These are phyloP conservation scores for Aspergillus bombycis DNA, from an alignment of 2,329 filamentous ascomycete genomes.

Conservation along the genomic window DNA sequence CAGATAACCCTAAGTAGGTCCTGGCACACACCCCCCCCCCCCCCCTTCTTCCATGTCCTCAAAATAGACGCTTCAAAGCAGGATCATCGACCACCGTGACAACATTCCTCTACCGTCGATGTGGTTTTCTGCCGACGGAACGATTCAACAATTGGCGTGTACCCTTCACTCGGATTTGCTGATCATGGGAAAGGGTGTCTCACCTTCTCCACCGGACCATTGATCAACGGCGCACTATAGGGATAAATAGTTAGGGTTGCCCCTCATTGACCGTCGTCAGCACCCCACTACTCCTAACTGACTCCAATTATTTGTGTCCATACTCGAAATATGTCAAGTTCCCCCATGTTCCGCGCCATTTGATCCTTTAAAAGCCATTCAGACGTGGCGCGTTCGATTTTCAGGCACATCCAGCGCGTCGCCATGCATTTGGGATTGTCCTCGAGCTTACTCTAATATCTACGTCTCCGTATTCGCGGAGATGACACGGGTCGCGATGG, in stretches of 20 bases:
- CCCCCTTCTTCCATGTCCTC: background rate
- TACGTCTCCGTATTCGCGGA: background rate
- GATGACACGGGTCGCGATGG: background rate
- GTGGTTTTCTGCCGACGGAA: background rate
- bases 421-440: background rate
- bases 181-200: background rate
- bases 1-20: background rate
- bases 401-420: background rate
- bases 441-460: background rate
- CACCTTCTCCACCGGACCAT: slow-evolving; percentile 2
- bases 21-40: too few relatives aligned
- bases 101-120: background rate
- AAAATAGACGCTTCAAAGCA: too few relatives aligned
- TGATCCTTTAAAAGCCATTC: background rate
- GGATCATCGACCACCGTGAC: background rate
- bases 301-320: slow-evolving; percentile 1
- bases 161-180: background rate
- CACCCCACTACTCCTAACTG: background rate
- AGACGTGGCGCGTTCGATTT: background rate
- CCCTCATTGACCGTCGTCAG: slow-evolving; percentile 4
- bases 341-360: background rate
- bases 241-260: slow-evolving; percentile 1
- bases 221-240: slow-evolving; percentile 2
- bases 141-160: background rate
- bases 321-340: background rate